A percentile compares a stretch with the other conserved stretches of the same genome.
Evolutionary conservation across 768 basidiomycete species (phyloP).

Genomic region (Paxillus ammoniavirescens): DNA sequence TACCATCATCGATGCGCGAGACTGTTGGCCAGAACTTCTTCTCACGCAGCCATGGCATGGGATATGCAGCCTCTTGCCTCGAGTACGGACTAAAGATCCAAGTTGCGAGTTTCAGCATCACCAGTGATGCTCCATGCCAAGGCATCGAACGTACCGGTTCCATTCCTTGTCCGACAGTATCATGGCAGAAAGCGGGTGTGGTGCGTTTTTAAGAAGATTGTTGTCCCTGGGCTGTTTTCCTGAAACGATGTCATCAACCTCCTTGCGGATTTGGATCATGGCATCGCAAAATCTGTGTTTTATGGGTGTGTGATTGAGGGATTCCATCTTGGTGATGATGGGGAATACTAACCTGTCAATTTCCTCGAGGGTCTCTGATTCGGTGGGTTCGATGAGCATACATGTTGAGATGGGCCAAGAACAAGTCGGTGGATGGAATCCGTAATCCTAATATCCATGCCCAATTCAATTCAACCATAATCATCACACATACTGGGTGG

Average conservation of each 20-base stretch:
- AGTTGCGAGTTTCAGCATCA: neutral
- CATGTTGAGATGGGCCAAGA: slow-evolving; percentile 98
- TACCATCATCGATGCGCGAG: slow-evolving; percentile 90
- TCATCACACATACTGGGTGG: neutral
- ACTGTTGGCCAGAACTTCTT: slow-evolving; percentile 98
- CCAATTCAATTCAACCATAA: neutral
- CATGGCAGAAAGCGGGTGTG: slow-evolving; percentile 81
- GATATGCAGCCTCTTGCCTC: slow-evolving; percentile 88
- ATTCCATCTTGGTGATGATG: neutral
- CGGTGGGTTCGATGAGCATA: slow-evolving; percentile 97
- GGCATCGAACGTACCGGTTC: slow-evolving; percentile 60
- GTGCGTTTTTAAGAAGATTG: slow-evolving; percentile 92
- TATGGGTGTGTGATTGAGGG: neutral
- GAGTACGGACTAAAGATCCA: slow-evolving; percentile 69
- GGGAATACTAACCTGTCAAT: slow-evolving; percentile 64
- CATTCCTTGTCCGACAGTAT: slow-evolving; percentile 75
- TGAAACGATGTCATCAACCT: slow-evolving; percentile 82
- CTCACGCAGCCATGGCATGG: slow-evolving; percentile 75
- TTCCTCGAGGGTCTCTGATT: slow-evolving; percentile 92
- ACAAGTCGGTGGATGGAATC: slow-evolving; percentile 96
- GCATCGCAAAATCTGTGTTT: slow-evolving; percentile 87
- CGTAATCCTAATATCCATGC: slow-evolving; percentile 61
- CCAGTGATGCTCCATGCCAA: neutral
- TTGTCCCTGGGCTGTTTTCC: slow-evolving; percentile 90
- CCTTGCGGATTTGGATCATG: slow-evolving; percentile 93